Base-by-base conservation (phyloP, 805 yeast species). In the Gaillardinia entomophila region DNA sequence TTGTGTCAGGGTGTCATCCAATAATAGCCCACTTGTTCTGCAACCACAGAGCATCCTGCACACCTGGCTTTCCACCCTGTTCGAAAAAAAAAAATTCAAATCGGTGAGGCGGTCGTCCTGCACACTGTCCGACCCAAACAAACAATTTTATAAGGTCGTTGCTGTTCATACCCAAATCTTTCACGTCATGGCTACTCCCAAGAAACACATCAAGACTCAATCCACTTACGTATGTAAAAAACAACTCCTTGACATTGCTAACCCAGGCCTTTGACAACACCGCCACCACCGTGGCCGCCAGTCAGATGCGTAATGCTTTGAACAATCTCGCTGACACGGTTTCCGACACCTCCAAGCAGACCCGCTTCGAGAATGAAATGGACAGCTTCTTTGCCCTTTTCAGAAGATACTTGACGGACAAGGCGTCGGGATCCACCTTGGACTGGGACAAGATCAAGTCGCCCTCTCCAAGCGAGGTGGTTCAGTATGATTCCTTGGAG, bases 401-500 rank as follows among this genome's bases (percentile, higher is more conserved):
- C 68, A 83, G 97, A 73, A 78, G 97, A 58, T 92, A 90, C 54
- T 68, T 92, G 40, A 62, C 84, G 27, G 96, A 88, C 57, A 87
- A 88, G 59, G 95, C 96, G 18, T 72, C 85, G 28, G 92, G 89
- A 26, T 77, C 72, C 48, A 73, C 89, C 14, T 67, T 90, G 51
- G 89, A 85, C 47, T 92, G 98, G 98, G 97, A 90, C 38, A 81
- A 83, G 62, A 92, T 92, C 65, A 79, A 84, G 60, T 88, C 97
- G 3, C 98, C 98, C 31, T 68, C 77, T 28, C 75, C 79, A 12
- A 86, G 80, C 48, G 97, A 92, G 66, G 98, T 92, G 41, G 89
- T 88, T 36, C 79, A 79, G 46, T 92, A 85, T 68, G 51, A 62
- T 25, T 53, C 69, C 24, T 71, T 88, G 43, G 43, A 43, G 24